Base-by-base conservation (phyloP, 345 rosid species). In the Citrus sinensis region DNA sequence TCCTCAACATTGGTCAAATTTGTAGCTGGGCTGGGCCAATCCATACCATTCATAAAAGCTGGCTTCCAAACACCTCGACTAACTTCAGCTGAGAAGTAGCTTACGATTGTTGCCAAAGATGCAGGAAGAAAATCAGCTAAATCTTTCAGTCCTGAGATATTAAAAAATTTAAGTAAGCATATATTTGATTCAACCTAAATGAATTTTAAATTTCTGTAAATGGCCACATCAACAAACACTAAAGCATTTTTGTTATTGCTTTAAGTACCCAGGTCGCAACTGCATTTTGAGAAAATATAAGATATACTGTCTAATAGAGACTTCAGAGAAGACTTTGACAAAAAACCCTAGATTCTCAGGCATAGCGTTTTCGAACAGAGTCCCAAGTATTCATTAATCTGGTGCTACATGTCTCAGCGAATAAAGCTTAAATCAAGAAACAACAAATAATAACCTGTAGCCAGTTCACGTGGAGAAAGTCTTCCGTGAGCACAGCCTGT, bases 21-120 rank as follows among this genome's bases (percentile, higher is more conserved):
- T 75, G 95, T 90, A 74, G 98, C 98, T 58, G 99, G 99, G 83
- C 98, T 96, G 2, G 99, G 99, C 99, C 99, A 96, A 88, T 96
- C 98, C 81, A 88, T 86, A 72, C 99, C 99, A 56, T 96, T 94
- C 99, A 96, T 96, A 80, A 84, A 90, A 65, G 79, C 99, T 13
- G 99, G 97, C 80, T 92, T 96, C 99, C 98, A 96, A 76, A 96
- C 91, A 60, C 98, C 88, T 70, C 99, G 85, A 76, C 98, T 94
- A 75, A 96, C 95, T 84, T 96, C 99, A 60, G 99, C 92, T 4
- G 99, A 94, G 86, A 96, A 93, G 87, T 91, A 96, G 89, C 98
- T 94, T 40, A 90, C 97, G 34, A 94, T 94, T 16, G 99, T 85
- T 68, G 95, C 92, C 85, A 96, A 85, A 81, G 92, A 88, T 68